Evolutionary conservation across 2,329 filamentous ascomycete species (phyloP), one percentile per base, ranked within the genome.

Genomic region (Cryoendolithus antarcticus): DNA sequence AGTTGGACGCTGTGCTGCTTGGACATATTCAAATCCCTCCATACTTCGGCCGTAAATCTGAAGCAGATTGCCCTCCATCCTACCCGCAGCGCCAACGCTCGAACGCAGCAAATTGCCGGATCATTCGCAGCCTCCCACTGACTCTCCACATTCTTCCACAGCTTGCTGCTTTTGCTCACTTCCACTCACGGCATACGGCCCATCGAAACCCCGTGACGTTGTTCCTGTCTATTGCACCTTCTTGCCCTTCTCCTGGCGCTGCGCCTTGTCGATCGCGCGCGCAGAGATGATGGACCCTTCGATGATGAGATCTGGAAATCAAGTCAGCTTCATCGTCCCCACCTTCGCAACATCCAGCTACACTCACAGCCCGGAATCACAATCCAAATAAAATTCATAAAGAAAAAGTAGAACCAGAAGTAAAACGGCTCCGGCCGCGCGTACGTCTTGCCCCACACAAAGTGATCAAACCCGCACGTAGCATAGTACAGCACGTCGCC

Each of bases 321-420:
- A 12, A 6, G 34, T 39, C 12, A 48, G 46, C 40, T 48, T 34
- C 30, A 28, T 28, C 30, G 9, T 29, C 28, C 29, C 37, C 9
- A 40, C 12, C 6, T 27, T 19, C 29, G 12, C 19, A 30, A 9
- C 3, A 28, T 28, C 11, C 10, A 33, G 9, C 6, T 10, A 11
- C 21, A 66, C 71, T 62, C 56, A 75, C 72, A 59, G 12, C 58
- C 59, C 4, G 76, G 76, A 38, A 80, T 70, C 27, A 77, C 62
- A 39, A 80, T 77, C 76, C 76, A 80, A 54, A 79, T 73, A 37
- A 69, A 68, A 51, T 80, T 80, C 74, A 79, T 77, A 27, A 74
- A 59, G 41, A 80, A 69, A 54, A 75, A 80, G 57, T 80, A 80
- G 31, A 70, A 63, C 74, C 75, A 80, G 56, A 75, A 80, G 57